Evolutionary conservation across 2,329 filamentous ascomycete species (phyloP).

Genomic region (Coniella vitis): DNA sequence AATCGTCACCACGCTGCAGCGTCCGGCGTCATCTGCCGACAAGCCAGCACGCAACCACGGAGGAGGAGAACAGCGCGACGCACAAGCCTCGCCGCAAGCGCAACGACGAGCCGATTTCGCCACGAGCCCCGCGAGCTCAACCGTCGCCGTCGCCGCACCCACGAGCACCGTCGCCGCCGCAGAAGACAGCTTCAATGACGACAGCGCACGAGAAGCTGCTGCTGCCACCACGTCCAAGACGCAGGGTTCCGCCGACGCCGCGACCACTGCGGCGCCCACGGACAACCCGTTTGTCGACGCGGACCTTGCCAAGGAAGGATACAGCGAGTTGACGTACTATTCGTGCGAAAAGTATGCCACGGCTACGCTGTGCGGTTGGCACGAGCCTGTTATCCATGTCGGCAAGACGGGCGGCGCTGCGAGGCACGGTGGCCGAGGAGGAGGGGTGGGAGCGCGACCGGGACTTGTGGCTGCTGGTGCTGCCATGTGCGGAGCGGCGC

Average conservation of each 20-base stretch:
- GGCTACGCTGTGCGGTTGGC: conserved; percentile 32
- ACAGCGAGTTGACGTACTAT: conserved; percentile 33
- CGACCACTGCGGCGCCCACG: conserved; percentile 17
- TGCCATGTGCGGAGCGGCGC: not conserved
- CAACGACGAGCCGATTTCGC: conserved; percentile 11
- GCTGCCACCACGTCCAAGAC: not conserved
- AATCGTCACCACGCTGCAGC: not conserved
- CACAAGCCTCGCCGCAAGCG: not conserved
- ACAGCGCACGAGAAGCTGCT: not conserved
- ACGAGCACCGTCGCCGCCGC: not conserved
- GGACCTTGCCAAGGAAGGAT: conserved; percentile 19
- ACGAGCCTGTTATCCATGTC: conserved; percentile 28
- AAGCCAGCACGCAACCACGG: conserved; percentile 1
- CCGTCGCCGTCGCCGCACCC: not conserved
- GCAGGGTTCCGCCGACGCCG: not conserved
- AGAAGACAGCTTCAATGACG: not conserved
- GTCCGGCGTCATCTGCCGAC: not conserved
- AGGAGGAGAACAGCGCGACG: not conserved
- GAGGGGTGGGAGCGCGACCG: not conserved
- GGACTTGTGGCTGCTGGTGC: not conserved
- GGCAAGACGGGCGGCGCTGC: not conserved
- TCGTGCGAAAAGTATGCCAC: conserved; percentile 27
- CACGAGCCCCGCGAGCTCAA: not conserved
- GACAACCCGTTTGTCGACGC: conserved; percentile 18
- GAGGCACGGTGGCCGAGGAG: conserved; percentile 1